These are phyloP conservation scores for Podospora comata DNA, from an alignment of 495 filamentous ascomycete species.

Conservation along the genomic window DNA sequence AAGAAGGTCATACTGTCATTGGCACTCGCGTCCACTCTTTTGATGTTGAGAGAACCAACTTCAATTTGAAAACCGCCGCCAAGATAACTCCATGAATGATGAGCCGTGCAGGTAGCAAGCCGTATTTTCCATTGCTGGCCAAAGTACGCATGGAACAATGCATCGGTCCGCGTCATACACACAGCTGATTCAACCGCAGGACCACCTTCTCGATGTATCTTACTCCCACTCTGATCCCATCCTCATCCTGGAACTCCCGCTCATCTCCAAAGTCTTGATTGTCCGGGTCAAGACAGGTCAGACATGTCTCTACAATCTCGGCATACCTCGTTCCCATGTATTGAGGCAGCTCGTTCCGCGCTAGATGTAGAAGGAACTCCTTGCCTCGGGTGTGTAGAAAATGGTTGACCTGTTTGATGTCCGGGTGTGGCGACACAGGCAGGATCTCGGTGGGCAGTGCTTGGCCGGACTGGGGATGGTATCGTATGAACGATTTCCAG, in stretches of 20 bases:
- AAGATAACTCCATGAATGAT: too few species aligned
- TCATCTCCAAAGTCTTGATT: conserved; percentile 49
- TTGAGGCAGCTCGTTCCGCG: conserved; percentile 35
- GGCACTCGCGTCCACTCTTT: too few species aligned
- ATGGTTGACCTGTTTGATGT: too few species aligned
- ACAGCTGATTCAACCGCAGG: background rate
- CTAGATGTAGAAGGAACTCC: conserved; percentile 34
- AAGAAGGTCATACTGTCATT: too few species aligned
- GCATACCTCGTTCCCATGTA: conserved; percentile 50
- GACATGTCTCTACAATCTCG: conserved; percentile 46
- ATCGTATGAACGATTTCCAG: conserved; percentile 48
- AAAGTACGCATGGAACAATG: too few species aligned
- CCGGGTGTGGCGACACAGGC: too few species aligned
- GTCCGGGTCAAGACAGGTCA: conserved; percentile 52
- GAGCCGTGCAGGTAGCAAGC: too few species aligned
- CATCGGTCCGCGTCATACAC: too few species aligned
- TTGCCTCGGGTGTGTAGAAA: too few species aligned
- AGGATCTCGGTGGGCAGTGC: background rate
- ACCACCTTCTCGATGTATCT: conserved; percentile 45
- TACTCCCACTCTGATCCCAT: conserved; percentile 50
- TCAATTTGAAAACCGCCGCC: too few species aligned
- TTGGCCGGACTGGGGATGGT: conserved; percentile 10
- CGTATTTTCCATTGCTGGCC: too few species aligned
- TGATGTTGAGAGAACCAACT: too few species aligned
- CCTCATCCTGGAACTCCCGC: conserved; percentile 47